Conservation (phyloP, 2,329 filamentous ascomycete genomes). For the Colletotrichum tropicicola region DNA sequence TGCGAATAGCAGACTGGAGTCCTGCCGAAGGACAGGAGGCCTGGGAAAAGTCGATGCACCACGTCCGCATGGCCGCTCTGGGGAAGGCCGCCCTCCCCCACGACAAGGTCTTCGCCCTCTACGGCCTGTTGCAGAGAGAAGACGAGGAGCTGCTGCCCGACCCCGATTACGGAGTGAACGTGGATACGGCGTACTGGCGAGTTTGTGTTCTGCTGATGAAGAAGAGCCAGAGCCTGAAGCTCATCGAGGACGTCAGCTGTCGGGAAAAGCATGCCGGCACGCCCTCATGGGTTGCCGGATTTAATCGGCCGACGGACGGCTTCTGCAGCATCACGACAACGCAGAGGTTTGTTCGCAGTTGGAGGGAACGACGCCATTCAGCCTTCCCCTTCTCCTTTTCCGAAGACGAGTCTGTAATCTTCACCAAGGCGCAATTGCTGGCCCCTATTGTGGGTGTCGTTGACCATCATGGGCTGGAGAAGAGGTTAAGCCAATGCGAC, state of each 20-base stretch:
- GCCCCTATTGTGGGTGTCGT: background rate
- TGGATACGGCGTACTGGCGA: background rate
- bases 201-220: background rate
- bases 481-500: fast-evolving
- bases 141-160: background rate
- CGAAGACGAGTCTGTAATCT: background rate
- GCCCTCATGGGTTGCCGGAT: background rate
- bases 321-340: background rate
- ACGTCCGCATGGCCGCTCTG: background rate
- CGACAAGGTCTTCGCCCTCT: background rate
- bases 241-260: background rate
- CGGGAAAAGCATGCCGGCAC: background rate
- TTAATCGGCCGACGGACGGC: background rate
- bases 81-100: background rate
- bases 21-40: too few species aligned
- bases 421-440: background rate
- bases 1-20: too few species aligned
- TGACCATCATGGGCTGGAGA: background rate
- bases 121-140: background rate
- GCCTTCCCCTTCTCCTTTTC: too few species aligned
- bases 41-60: background rate
- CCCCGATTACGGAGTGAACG: background rate
- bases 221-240: background rate
- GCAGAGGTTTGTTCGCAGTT: too few species aligned
- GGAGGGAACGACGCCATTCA: too few species aligned